phyloP scores from a whole-genome alignment of 306 rosid genomes.

The Styphnolobium japonicum region DNA sequence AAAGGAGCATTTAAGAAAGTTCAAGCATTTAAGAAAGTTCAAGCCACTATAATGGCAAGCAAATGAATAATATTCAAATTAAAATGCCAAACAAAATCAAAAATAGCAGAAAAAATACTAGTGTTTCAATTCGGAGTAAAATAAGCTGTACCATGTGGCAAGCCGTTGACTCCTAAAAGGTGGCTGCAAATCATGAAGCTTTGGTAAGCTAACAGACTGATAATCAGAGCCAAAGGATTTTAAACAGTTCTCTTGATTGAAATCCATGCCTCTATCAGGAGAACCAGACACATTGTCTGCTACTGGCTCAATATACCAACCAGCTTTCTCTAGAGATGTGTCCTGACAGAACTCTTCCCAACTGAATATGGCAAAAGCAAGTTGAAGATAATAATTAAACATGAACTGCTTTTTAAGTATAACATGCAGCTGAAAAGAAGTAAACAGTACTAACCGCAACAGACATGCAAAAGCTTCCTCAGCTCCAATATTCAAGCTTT shows the following conservation, averaged over 20 bases:
- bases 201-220: constrained; percentile 29
- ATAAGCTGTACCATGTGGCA: constrained; percentile 40
- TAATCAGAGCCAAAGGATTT: constrained; percentile 37
- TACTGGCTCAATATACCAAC: constrained; percentile 50
- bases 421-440: neutral
- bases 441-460: constrained; percentile 54
- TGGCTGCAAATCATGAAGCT: constrained; percentile 41
- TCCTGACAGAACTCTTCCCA: constrained; percentile 88
- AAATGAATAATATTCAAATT: neutral
- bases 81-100: neutral
- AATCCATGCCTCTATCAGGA: constrained; percentile 26
- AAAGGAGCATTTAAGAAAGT: neutral
- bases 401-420: constrained; percentile 13
- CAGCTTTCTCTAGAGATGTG: constrained; percentile 65
- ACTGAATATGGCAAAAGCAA: constrained; percentile 44
- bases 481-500: constrained; percentile 38
- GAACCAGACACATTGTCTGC: constrained; percentile 24
- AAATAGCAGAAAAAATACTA: neutral
- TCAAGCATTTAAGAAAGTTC: neutral
- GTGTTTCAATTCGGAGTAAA: neutral
- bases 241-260: constrained; percentile 41
- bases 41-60: neutral
- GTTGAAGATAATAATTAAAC: constrained; percentile 12
- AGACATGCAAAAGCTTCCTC: constrained; percentile 60
- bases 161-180: constrained; percentile 48